Percentiles rank a stretch among this genome's conserved stretches.
Conservation (phyloP, 2,329 filamentous ascomycete species). For the Diplodia corticola region DNA sequence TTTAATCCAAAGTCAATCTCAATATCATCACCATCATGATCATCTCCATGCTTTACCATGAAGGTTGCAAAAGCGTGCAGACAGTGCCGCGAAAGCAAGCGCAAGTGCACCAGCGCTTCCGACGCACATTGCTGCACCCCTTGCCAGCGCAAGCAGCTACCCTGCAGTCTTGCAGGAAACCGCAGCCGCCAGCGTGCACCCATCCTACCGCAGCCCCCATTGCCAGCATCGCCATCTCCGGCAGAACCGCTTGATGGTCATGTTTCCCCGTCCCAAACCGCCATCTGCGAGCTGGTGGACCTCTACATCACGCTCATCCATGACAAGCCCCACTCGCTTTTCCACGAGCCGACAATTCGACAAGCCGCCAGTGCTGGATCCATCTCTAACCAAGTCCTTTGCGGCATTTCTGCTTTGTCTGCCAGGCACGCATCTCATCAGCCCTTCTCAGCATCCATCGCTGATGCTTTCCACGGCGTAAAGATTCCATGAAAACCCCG, state of each 20-base stretch:
- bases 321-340: conserved; percentile 38
- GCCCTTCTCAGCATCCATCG: neutral
- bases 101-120: neutral
- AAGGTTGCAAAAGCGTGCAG: conserved; percentile 15
- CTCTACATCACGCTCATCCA: conserved; percentile 39
- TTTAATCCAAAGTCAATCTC: too few relatives aligned
- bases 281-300: conserved; percentile 29
- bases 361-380: neutral
- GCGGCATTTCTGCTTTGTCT: conserved; percentile 16
- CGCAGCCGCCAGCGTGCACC: neutral
- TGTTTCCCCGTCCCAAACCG: neutral
- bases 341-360: conserved; percentile 32
- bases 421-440: neutral
- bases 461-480: neutral
- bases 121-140: neutral
- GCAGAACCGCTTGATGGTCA: neutral
- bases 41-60: neutral
- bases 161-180: neutral
- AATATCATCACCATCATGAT: too few relatives aligned
- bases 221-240: neutral
- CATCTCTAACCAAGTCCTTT: conserved; percentile 1
- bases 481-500: conserved; percentile 12
- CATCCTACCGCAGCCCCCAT: neutral
- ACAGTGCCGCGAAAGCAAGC: conserved; percentile 17
- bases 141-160: conserved; percentile 1